Percentiles rank a stretch among this genome's conserved stretches.
Evolutionary conservation across 306 rosid genomes (phyloP).

Genomic region (Myrica gale): DNA sequence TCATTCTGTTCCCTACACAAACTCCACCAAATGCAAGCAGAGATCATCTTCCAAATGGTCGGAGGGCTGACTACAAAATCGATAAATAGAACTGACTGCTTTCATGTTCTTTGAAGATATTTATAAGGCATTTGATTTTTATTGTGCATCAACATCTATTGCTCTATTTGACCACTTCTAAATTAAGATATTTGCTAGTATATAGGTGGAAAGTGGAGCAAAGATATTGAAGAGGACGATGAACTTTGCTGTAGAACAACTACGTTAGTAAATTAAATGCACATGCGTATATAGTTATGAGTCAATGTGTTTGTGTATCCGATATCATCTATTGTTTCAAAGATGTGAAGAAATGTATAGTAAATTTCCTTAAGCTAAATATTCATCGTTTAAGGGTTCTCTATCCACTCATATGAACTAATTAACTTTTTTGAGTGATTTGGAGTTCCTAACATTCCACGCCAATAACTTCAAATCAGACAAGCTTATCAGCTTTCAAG

Average conservation of each 20-base stretch:
- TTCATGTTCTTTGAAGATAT: background rate
- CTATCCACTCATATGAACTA: background rate
- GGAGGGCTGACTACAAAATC: no score
- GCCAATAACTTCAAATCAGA: constrained; percentile 2
- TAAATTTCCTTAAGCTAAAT: background rate
- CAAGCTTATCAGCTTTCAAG: constrained; percentile 12
- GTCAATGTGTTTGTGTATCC: background rate
- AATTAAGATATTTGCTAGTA: background rate
- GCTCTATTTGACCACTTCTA: background rate
- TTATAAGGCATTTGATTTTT: background rate
- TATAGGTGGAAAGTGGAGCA: background rate
- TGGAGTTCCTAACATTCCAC: constrained; percentile 7
- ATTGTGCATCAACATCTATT: background rate
- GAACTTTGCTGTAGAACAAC: background rate
- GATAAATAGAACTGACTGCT: background rate
- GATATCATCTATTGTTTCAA: background rate
- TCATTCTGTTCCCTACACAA: no score
- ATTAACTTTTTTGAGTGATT: background rate
- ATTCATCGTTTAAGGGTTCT: background rate
- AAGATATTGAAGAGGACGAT: background rate
- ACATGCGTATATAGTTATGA: no score
- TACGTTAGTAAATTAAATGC: background rate
- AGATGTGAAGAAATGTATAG: background rate
- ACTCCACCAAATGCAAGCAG: no score
- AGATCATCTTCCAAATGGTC: no score